Percentiles rank a stretch among this genome's conserved stretches.
Conservation (phyloP, 2,329 filamentous ascomycete genomes). For the Exserohilum rostratum region DNA sequence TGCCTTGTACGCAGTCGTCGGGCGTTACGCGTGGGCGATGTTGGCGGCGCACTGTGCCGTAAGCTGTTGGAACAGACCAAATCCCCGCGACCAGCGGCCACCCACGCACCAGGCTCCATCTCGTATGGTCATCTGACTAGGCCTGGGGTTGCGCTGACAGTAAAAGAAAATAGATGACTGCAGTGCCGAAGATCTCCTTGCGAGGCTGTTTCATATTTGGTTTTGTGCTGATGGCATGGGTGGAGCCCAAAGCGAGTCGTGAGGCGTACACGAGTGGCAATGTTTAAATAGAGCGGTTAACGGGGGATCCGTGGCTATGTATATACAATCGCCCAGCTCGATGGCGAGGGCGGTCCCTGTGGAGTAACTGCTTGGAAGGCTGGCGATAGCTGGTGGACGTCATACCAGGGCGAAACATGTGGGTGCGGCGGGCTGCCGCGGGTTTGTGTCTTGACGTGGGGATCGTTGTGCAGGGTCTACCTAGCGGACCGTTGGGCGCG, state of each 20-base stretch:
- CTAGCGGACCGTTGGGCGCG: not conserved
- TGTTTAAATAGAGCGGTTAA: constrained; percentile 8
- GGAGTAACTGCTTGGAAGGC: not conserved
- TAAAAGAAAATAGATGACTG: constrained; percentile 3
- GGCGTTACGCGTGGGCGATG: constrained; percentile 16
- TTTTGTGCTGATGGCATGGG: constrained; percentile 11
- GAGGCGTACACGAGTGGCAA: constrained; percentile 2
- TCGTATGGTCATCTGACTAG: constrained; percentile 14
- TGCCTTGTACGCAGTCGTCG: not conserved
- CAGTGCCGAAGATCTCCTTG: constrained; percentile 2
- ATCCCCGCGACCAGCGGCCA: not conserved
- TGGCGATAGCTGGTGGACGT: not conserved
- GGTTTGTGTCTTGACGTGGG: constrained; percentile 3
- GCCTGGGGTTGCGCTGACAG: not conserved
- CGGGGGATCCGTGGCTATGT: constrained; percentile 26
- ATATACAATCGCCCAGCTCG: constrained; percentile 10
- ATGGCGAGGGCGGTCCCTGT: constrained; percentile 6
- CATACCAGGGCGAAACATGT: constrained; percentile 1
- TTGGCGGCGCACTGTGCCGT: constrained; percentile 14
- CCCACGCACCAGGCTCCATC: not conserved
- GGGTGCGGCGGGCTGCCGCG: not conserved
- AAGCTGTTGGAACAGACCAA: not conserved
- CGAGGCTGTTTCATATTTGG: constrained; percentile 21
- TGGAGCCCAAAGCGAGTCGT: constrained; percentile 3
- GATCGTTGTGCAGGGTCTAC: not conserved